phyloP scores from a whole-genome alignment of 192 early-diverging fungal genomes.

The Helicostylum pulchrum region DNA sequence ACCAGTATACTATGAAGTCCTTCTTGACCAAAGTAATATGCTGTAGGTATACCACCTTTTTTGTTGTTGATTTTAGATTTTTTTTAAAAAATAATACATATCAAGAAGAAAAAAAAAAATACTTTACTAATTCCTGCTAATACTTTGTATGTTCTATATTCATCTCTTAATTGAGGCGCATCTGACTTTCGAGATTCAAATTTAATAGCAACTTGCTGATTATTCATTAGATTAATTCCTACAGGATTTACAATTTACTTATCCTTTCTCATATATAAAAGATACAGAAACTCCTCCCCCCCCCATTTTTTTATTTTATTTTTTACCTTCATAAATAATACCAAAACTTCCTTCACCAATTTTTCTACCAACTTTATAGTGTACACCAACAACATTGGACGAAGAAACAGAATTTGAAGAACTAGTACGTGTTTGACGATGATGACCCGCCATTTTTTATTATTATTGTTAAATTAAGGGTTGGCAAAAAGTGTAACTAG shows the following conservation, averaged over 20 bases:
- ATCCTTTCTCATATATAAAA: too few relatives aligned
- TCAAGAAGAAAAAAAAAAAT: background rate
- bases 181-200: constrained; percentile 96
- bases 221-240: constrained; percentile 88
- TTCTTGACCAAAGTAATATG: constrained; percentile 96
- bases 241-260: background rate
- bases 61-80: background rate
- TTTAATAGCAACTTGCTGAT: constrained; percentile 94
- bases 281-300: too few relatives aligned
- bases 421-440: constrained; percentile 18
- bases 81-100: constrained; percentile 1
- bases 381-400: constrained; percentile 88
- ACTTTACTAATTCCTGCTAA: constrained; percentile 63
- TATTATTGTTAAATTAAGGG: too few relatives aligned
- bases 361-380: constrained; percentile 93
- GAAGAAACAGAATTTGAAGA: constrained; percentile 37
- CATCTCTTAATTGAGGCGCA: constrained; percentile 95
- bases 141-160: constrained; percentile 95
- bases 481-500: too few relatives aligned
- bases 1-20: constrained; percentile 92
- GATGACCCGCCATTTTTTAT: constrained; percentile 7
- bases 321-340: constrained; percentile 94
- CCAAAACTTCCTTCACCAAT: constrained; percentile 99
- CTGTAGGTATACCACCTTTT: constrained; percentile 81
- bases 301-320: too few relatives aligned